Evolutionary conservation across 2,329 filamentous ascomycete genomes (phyloP).

Genomic region (Fusarium torulosum): DNA sequence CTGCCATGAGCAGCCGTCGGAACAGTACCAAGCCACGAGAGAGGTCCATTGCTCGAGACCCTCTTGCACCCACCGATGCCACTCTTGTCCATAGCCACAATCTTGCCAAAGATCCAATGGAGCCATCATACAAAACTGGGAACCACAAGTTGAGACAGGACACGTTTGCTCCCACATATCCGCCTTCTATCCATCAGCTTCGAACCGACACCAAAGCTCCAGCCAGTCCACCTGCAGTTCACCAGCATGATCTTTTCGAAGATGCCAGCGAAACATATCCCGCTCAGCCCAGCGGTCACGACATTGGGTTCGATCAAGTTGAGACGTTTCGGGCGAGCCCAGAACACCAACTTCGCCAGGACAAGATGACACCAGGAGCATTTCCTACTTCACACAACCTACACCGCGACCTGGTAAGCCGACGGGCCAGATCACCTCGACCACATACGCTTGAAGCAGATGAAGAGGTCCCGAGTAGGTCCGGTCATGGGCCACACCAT

Average conservation of each 20-base stretch:
- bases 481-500: constrained; percentile 21
- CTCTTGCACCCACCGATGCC: constrained; percentile 22
- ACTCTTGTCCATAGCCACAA: not conserved
- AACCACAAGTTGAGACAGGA: constrained; percentile 24
- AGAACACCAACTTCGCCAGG: constrained; percentile 34
- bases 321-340: constrained; percentile 17
- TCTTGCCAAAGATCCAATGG: constrained; percentile 25
- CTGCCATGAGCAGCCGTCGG: constrained; percentile 1
- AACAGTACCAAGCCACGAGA: constrained; percentile 19
- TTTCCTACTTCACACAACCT: constrained; percentile 30
- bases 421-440: constrained; percentile 2
- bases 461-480: constrained; percentile 4
- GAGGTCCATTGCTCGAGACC: constrained; percentile 29
- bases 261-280: constrained; percentile 14
- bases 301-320: constrained; percentile 24
- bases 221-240: constrained; percentile 21
- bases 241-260: constrained; percentile 29
- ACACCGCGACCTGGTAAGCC: constrained; percentile 21
- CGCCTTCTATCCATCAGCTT: constrained; percentile 31
- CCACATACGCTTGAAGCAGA: constrained; percentile 33
- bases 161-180: constrained; percentile 14
- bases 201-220: constrained; percentile 28
- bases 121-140: not conserved
- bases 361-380: constrained; percentile 14
- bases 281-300: constrained; percentile 12